Base-by-base conservation (phyloP, 2,329 filamentous ascomycete species). In the Diaporthe caulivora region DNA sequence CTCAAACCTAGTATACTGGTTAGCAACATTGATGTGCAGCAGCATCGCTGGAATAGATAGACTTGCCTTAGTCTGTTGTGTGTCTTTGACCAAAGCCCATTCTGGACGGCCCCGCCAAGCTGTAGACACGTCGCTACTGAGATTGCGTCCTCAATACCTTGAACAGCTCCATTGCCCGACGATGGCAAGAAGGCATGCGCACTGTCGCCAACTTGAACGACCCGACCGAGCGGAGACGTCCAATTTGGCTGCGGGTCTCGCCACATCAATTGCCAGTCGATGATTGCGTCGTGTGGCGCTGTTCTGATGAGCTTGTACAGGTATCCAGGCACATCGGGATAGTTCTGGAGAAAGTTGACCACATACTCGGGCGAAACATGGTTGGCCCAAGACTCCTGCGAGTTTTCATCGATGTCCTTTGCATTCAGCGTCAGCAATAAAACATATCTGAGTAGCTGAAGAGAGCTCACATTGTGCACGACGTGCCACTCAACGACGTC, bases 381-480 rank as follows among this genome's bases (percentile, higher is more conserved):
- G 62, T 86, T 84, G 65, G 82, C 83, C 84, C 84, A 87, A 29
- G 84, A 85, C 76, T 87, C 84, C 65, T 86, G 81, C 51, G 87
- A 85, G 73, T 86, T 84, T 7, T 81, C 83, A 57, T 84, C 86
- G 68, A 85, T 79, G 70, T 81, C 79, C 40, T 88, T 89, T 69
- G 87, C 86, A 8, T 89, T 87, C 87, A 86, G 89, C 72, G 84
- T 87, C 71, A 89, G 85, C 73, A 89, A 86, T 62, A 84, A 83
- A 11, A 87, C 87, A 54, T 1, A 8, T 18, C 1, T 24, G 1
- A 11, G 4, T 15, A 9, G 1, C 6, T 62, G 1, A 5, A 24
- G 34, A 17, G 0, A 2, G 18, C 68, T 71, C 53, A 74, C 72
- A 62, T 65, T 53, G 31, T 74, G 72, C 40, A 62, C 60, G 2